These are phyloP conservation scores for Striga asiatica DNA, from an alignment of 257 asterid species.

Conservation along the genomic window DNA sequence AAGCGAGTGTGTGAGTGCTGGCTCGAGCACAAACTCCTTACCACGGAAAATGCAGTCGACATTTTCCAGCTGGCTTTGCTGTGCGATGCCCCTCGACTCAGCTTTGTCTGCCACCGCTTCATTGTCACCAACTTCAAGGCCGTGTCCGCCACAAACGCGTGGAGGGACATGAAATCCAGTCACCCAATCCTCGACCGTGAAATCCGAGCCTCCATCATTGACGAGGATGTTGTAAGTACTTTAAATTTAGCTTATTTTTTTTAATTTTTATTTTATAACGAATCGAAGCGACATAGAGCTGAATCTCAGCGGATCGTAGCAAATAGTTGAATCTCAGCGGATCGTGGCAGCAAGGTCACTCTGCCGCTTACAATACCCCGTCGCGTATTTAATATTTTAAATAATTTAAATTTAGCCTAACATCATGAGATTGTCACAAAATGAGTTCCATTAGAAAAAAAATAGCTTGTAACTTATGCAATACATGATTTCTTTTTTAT, in stretches of 20 bases:
- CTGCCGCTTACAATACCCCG: too few species aligned
- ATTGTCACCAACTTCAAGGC: slow-evolving; percentile 48
- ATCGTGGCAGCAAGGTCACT: too few species aligned
- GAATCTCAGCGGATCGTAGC: too few species aligned
- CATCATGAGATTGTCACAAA: too few species aligned
- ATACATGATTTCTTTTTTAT: too few species aligned
- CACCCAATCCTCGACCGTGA: slow-evolving; percentile 69
- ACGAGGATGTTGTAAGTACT: slow-evolving; percentile 49
- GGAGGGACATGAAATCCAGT: slow-evolving; percentile 78
- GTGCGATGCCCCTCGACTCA: slow-evolving; percentile 71
- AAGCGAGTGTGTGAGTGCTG: slow-evolving; percentile 49
- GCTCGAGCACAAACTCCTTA: slow-evolving; percentile 45
- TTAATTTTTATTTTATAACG: too few species aligned
- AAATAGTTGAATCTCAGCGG: too few species aligned
- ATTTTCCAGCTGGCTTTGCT: slow-evolving; percentile 73
- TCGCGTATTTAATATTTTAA: too few species aligned
- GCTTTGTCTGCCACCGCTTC: slow-evolving; percentile 66
- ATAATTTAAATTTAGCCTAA: too few species aligned
- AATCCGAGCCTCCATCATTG: slow-evolving; percentile 29
- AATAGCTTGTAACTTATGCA: too few species aligned
- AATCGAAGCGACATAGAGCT: too few species aligned
- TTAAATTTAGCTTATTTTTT: not conserved
- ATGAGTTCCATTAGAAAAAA: too few species aligned
- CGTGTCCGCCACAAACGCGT: slow-evolving; percentile 56
- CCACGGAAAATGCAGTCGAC: slow-evolving; percentile 53